Evolutionary conservation across 495 filamentous ascomycete genomes (phyloP).

Genomic region (Physcia stellaris): DNA sequence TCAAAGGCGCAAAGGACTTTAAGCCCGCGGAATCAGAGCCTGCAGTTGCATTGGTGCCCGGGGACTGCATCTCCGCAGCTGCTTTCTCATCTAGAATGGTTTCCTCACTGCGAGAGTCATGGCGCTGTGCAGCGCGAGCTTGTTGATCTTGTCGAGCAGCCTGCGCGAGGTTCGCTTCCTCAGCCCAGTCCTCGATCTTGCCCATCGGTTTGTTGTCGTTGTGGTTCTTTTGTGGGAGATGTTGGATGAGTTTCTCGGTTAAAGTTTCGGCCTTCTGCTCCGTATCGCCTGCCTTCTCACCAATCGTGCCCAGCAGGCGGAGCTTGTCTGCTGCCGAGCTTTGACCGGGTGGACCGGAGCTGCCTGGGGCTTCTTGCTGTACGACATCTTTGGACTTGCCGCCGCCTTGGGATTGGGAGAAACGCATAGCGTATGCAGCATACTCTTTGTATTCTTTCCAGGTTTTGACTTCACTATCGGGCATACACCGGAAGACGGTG

Average conservation of each 20-base stretch:
- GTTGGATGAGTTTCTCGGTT: conserved; percentile 21
- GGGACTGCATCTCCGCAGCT: neutral
- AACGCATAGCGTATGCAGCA: conserved; percentile 61
- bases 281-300: conserved; percentile 21
- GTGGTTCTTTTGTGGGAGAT: conserved; percentile 6
- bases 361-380: conserved; percentile 26
- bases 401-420: conserved; percentile 50
- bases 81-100: neutral
- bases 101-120: neutral
- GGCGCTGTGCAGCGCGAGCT: neutral
- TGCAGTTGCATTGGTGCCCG: conserved; percentile 11
- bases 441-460: conserved; percentile 95
- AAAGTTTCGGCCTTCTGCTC: conserved; percentile 17
- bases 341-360: conserved; percentile 31
- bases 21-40: neutral
- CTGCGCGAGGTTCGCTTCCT: conserved; percentile 16
- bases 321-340: conserved; percentile 19
- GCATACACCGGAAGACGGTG: conserved; percentile 91
- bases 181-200: conserved; percentile 29
- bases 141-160: conserved; percentile 15
- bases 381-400: conserved; percentile 34
- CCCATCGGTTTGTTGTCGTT: conserved; percentile 9
- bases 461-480: conserved; percentile 80
- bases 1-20: conserved; percentile 6
- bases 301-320: conserved; percentile 16